Evolutionary conservation across 192 early-diverging fungal genomes (phyloP).

Genomic region (Coemansia sp.): DNA sequence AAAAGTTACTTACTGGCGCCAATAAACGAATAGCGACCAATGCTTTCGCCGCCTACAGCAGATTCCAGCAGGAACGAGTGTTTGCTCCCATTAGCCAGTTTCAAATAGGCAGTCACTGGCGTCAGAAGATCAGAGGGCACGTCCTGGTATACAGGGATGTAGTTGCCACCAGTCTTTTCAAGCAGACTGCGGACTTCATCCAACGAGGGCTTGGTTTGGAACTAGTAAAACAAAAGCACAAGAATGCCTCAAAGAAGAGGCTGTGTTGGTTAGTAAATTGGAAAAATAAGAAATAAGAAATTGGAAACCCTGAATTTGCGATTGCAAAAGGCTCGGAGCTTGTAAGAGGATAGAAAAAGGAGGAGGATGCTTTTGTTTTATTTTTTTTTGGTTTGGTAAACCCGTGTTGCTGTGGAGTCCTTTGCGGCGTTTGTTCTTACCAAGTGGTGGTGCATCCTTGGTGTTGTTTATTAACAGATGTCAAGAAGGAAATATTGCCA

Average conservation of each 20-base stretch:
- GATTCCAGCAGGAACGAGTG: slow-evolving; percentile 97
- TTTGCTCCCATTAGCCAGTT: slow-evolving; percentile 69
- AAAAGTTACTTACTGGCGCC: slow-evolving; percentile 78
- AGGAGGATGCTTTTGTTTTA: too few relatives aligned
- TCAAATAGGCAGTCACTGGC: slow-evolving; percentile 94
- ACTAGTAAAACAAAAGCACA: slow-evolving; percentile 14
- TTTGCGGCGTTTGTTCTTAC: too few relatives aligned
- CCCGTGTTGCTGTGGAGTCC: too few relatives aligned
- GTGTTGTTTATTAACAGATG: too few relatives aligned
- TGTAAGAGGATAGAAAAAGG: neutral
- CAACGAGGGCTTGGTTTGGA: slow-evolving; percentile 60
- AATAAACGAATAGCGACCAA: slow-evolving; percentile 95
- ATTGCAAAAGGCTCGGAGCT: neutral
- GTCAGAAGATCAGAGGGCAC: slow-evolving; percentile 91
- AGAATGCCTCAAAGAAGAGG: too few relatives aligned
- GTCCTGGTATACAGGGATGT: slow-evolving; percentile 86
- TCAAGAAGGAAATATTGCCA: too few relatives aligned
- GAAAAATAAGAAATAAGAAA: too few relatives aligned
- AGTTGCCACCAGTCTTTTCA: slow-evolving; percentile 65
- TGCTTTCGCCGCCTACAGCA: slow-evolving; percentile 89
- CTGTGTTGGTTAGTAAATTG: too few relatives aligned
- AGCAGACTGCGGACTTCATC: slow-evolving; percentile 67
- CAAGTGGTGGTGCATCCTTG: too few relatives aligned
- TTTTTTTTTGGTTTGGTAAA: too few relatives aligned
- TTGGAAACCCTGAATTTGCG: too few relatives aligned